A percentile compares a stretch with the other conserved stretches of the same genome.
phyloP scores from a whole-genome alignment of 2,329 filamentous ascomycete genomes.

The Botrytis paeoniae region DNA sequence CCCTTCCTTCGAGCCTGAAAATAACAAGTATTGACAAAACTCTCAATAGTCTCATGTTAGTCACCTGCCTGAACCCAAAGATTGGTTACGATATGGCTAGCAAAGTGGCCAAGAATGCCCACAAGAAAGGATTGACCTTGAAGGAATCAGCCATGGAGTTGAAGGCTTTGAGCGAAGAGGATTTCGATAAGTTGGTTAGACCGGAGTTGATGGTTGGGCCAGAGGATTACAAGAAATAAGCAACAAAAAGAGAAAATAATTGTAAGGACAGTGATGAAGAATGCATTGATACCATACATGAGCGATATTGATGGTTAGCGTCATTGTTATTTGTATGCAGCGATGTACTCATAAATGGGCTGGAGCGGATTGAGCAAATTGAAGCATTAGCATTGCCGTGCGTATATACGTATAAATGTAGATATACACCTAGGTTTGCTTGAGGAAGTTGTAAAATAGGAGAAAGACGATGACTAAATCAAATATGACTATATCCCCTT shows the following conservation, averaged over 20 bases:
- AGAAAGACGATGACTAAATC: background rate
- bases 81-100: constrained; percentile 97
- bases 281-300: constrained; percentile 5
- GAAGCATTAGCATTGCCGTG: background rate
- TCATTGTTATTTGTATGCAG: background rate
- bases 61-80: constrained; percentile 95
- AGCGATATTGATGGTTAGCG: background rate
- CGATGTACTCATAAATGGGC: background rate
- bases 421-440: background rate
- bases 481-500: background rate
- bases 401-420: background rate
- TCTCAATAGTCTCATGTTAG: constrained; percentile 78
- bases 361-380: background rate
- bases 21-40: constrained; percentile 10
- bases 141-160: constrained; percentile 94
- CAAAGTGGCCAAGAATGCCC: constrained; percentile 97
- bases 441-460: background rate
- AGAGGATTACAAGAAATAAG: constrained; percentile 55
- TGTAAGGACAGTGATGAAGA: background rate
- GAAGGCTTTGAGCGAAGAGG: constrained; percentile 79
- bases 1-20: background rate
- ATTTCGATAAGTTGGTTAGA: constrained; percentile 85
- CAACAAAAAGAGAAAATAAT: constrained; percentile 20
- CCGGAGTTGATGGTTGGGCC: constrained; percentile 96
- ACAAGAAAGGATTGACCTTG: constrained; percentile 94